Percentiles rank a stretch among this genome's conserved stretches.
Evolutionary conservation across 305 asterid species (phyloP).

Genomic region (Fraxinus dipetala): DNA sequence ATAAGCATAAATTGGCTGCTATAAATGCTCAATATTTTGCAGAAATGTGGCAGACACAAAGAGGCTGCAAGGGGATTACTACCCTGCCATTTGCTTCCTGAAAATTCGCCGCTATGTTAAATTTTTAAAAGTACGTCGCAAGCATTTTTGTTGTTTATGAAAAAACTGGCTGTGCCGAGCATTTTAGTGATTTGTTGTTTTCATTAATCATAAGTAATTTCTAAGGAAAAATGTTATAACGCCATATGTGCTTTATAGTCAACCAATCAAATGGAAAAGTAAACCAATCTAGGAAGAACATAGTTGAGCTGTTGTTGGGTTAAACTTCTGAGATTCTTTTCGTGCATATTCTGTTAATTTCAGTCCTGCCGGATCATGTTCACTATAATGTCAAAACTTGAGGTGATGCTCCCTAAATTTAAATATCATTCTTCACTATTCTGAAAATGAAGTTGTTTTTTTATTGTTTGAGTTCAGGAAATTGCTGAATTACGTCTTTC

Average conservation of each 20-base stretch:
- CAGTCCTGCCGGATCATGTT: background rate
- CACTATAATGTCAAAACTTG: background rate
- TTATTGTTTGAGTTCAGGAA: background rate
- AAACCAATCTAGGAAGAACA: background rate
- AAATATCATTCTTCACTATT: background rate
- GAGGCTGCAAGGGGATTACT: conserved; percentile 7
- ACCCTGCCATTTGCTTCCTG: background rate
- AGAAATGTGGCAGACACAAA: background rate
- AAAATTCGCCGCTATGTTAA: background rate
- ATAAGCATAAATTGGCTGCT: conserved; percentile 15
- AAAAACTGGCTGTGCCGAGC: background rate
- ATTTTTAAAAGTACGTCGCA: background rate
- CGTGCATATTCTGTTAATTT: background rate
- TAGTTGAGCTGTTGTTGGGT: background rate
- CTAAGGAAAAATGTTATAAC: background rate
- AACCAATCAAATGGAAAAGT: background rate
- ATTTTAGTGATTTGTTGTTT: background rate
- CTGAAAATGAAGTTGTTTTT: background rate
- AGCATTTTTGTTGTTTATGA: background rate
- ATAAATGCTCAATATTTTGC: conserved; percentile 6
- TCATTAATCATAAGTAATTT: background rate
- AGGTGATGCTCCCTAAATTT: background rate
- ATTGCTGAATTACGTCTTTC: background rate
- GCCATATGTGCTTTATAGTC: background rate
- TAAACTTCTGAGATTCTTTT: background rate